Evolutionary conservation across 495 filamentous ascomycete species (phyloP), one percentile per base, ranked within the genome.

Genomic region (Podospora didyma): DNA sequence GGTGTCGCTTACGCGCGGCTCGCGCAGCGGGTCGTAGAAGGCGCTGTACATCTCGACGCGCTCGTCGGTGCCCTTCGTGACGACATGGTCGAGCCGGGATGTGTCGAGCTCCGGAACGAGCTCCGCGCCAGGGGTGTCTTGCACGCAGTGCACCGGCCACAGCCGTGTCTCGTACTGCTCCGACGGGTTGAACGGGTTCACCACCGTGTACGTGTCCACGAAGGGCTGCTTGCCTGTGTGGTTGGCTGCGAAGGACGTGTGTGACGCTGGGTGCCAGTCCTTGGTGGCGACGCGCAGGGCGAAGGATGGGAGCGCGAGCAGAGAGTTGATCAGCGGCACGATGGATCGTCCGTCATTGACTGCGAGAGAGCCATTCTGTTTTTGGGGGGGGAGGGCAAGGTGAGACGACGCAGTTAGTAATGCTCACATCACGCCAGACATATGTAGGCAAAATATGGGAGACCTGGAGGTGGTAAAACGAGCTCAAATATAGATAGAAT

Each of bases 131-230:
- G 74, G 69, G 0, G 86, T 92, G 28, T 75, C 76, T 61, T 88
- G 85, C 7, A 97, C 79, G 72, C 94, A 97, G 75, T 98, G 94
- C 6, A 81, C 80, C 0, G 94, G 94, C 94, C 94, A 98, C 7
- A 97, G 80, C 2, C 78, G 79, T 55, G 87, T 89, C 31, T 74
- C 69, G 69, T 88, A 85, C 17, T 72, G 81, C 63, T 92, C 86
- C 0, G 70, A 49, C 17, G 79, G 63, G 68, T 90, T 86, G 50
- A 71, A 60, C 0, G 88, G 88, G 68, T 96, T 93, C 42, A 65
- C 66, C 65, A 96, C 83, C 7, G 73, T 82, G 51, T 83, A 73
- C 48, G 64, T 75, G 48, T 84, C 83, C 24, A 73, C 65, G 67
- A 90, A 96, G 2, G 94, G 83, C 45, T 71, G 65, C 62, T 88